These are phyloP conservation scores for Lojkania enalia DNA, from an alignment of 2,329 filamentous ascomycete genomes.

Conservation along the genomic window DNA sequence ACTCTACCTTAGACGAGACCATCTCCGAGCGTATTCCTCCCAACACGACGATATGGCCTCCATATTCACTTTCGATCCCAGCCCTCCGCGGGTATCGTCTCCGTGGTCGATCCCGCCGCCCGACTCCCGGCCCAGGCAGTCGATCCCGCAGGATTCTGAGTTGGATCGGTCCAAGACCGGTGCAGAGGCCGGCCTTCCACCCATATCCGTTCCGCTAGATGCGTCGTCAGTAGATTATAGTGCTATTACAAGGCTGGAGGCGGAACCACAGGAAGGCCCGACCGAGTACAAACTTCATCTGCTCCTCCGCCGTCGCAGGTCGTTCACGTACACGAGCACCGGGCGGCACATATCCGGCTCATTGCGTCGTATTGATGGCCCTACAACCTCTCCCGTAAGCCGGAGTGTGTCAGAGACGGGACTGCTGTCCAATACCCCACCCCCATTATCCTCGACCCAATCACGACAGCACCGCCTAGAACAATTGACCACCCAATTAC, in stretches of 20 bases:
- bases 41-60: constrained; percentile 70
- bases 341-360: constrained; percentile 57
- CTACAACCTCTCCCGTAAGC: constrained; percentile 29
- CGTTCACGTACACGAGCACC: constrained; percentile 74
- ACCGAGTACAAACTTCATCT: constrained; percentile 97
- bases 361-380: constrained; percentile 47
- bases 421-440: constrained; percentile 37
- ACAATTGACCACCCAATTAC: constrained; percentile 88
- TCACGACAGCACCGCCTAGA: constrained; percentile 82
- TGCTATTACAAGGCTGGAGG: constrained; percentile 72
- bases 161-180: constrained; percentile 17
- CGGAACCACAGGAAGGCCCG: constrained; percentile 91
- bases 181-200: constrained; percentile 9
- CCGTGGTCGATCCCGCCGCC: constrained; percentile 73
- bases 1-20: too few species aligned
- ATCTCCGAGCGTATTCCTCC: too few species aligned
- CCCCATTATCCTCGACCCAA: constrained; percentile 61
- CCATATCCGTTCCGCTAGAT: constrained; percentile 4
- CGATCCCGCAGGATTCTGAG: constrained; percentile 22
- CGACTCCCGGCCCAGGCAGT: constrained; percentile 19
- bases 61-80: constrained; percentile 91
- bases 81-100: constrained; percentile 84
- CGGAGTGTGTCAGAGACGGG: constrained; percentile 38
- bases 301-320: constrained; percentile 75
- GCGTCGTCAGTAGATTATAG: constrained; percentile 30